These are phyloP conservation scores for Saccharomycopsis guyanensis DNA, from an alignment of 805 yeast species.

Conservation along the genomic window DNA sequence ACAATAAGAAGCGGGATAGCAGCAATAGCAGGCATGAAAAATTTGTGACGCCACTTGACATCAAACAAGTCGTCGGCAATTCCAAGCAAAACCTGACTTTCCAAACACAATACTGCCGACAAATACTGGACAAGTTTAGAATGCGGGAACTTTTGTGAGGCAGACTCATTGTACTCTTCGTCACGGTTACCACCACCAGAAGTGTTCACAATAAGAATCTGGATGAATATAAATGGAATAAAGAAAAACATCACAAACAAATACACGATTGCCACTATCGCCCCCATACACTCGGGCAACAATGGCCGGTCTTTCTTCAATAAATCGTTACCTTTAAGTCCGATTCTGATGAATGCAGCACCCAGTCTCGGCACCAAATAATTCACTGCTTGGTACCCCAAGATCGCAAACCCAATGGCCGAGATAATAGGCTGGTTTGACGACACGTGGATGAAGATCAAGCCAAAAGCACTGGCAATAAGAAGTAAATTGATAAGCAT, in stretches of 20 bases:
- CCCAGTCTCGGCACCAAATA: slow-evolving; percentile 63
- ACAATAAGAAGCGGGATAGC: slow-evolving; percentile 86
- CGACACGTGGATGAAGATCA: slow-evolving; percentile 17
- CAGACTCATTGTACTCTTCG: slow-evolving; percentile 24
- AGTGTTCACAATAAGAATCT: slow-evolving; percentile 53
- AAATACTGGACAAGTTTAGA: slow-evolving; percentile 77
- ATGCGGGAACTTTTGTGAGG: slow-evolving; percentile 53
- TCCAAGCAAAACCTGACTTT: slow-evolving; percentile 78
- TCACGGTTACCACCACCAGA: slow-evolving; percentile 55
- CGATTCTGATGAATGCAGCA: slow-evolving; percentile 61
- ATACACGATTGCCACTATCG: slow-evolving; percentile 75
- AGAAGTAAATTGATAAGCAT: slow-evolving; percentile 26
- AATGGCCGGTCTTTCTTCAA: slow-evolving; percentile 68
- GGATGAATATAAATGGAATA: slow-evolving; percentile 82
- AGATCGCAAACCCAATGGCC: slow-evolving; percentile 55
- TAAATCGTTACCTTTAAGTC: slow-evolving; percentile 79
- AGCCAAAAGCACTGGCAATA: background rate
- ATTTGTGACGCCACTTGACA: slow-evolving; percentile 95
- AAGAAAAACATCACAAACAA: slow-evolving; percentile 73
- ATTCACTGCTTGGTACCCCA: slow-evolving; percentile 58
- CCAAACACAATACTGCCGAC: slow-evolving; percentile 75
- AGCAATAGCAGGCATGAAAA: slow-evolving; percentile 90
- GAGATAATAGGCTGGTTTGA: slow-evolving; percentile 43
- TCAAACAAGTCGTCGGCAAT: slow-evolving; percentile 93
- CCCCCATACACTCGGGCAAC: slow-evolving; percentile 90